A percentile compares a stretch with the other conserved stretches of the same genome.
These are phyloP conservation scores for Sugiyamaella pinicola DNA, from an alignment of 1,139 yeast genomes.

Conservation along the genomic window DNA sequence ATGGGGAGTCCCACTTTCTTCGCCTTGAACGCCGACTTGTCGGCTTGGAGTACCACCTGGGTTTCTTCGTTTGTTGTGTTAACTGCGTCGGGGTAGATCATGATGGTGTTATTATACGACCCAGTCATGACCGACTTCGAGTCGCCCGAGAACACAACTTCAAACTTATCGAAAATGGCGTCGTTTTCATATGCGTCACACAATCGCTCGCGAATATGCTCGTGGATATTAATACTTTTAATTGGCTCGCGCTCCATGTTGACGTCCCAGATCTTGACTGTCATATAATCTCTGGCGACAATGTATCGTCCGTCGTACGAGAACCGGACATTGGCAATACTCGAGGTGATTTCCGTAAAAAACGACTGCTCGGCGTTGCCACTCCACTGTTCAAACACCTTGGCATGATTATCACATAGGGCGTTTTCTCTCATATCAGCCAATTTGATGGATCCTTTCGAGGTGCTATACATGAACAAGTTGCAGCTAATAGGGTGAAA, in stretches of 20 bases:
- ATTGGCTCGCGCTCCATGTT: constrained; percentile 96
- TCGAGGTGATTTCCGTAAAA: constrained; percentile 94
- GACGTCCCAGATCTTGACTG: constrained; percentile 97
- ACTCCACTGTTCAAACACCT: constrained; percentile 85
- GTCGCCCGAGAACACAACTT: constrained; percentile 93
- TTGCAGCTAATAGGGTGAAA: constrained; percentile 95
- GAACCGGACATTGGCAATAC: constrained; percentile 92
- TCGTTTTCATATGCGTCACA: constrained; percentile 98
- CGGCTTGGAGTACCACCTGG: constrained; percentile 92
- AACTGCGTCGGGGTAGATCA: constrained; percentile 86
- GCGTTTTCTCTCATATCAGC: constrained; percentile 98
- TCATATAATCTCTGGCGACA: constrained; percentile 94
- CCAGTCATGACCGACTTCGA: constrained; percentile 94
- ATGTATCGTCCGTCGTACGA: constrained; percentile 91
- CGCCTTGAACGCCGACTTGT: constrained; percentile 90
- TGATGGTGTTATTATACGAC: constrained; percentile 92
- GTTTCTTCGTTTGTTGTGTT: constrained; percentile 58
- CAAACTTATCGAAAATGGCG: constrained; percentile 97
- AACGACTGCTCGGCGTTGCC: constrained; percentile 94
- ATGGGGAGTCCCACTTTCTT: constrained; percentile 56
- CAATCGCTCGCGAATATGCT: constrained; percentile 86
- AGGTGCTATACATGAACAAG: constrained; percentile 93
- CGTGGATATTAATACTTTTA: constrained; percentile 93
- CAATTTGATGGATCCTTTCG: constrained; percentile 92
- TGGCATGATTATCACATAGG: constrained; percentile 87